Evolutionary conservation across 257 asterid species (phyloP).

Genomic region (Jacaranda mimosifolia): DNA sequence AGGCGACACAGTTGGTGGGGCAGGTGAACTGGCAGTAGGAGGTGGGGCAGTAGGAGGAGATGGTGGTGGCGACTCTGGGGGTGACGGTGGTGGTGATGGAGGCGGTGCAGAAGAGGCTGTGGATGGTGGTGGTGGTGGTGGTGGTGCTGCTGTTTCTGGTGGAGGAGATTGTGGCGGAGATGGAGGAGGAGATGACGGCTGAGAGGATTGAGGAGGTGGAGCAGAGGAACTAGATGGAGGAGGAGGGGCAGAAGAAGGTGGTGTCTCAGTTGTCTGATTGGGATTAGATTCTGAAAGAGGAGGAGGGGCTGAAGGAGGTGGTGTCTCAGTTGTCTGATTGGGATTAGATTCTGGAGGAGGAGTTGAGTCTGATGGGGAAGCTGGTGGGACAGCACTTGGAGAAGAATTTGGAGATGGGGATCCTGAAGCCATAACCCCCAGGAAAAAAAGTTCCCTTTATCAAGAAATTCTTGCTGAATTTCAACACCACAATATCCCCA

Average conservation of each 20-base stretch:
- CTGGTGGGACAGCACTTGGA: no score
- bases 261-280: conserved; percentile 40
- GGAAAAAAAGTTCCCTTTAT: conserved; percentile 15
- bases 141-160: conserved; percentile 21
- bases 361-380: background rate
- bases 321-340: conserved; percentile 40
- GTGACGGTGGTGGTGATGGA: conserved; percentile 48
- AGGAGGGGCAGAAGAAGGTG: conserved; percentile 31
- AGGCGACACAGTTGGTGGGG: conserved; percentile 40
- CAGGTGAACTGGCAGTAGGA: conserved; percentile 45
- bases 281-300: conserved; percentile 36
- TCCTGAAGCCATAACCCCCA: conserved; percentile 42
- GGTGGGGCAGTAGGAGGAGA: conserved; percentile 46
- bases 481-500: conserved; percentile 39
- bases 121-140: conserved; percentile 39
- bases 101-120: no score
- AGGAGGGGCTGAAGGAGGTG: conserved; percentile 31
- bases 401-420: conserved; percentile 55
- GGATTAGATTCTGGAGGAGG: conserved; percentile 37
- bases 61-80: conserved; percentile 41
- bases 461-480: conserved; percentile 18
- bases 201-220: conserved; percentile 48
- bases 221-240: conserved; percentile 45
- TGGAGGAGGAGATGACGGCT: conserved; percentile 50
- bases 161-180: conserved; percentile 55